Conservation (phyloP, 108 stramenopile genomes). For the Cyclostephanos tholiformis region DNA sequence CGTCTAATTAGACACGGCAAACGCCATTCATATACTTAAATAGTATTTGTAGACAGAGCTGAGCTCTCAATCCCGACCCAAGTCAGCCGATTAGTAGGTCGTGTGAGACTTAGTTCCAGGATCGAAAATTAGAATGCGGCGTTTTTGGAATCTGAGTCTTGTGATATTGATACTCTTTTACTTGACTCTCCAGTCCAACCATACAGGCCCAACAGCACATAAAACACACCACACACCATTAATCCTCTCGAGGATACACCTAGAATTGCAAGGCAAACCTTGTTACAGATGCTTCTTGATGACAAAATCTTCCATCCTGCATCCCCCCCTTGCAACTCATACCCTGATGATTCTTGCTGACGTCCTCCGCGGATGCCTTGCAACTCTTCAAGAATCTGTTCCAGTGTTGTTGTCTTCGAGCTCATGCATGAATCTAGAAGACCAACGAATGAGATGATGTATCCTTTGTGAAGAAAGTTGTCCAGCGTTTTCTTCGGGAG, state of each 20-base stretch:
- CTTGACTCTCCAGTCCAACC: constrained; percentile 25
- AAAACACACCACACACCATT: constrained; percentile 22
- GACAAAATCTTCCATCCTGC: background rate
- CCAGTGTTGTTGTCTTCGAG: constrained; percentile 20
- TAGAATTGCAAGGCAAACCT: constrained; percentile 29
- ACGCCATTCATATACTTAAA: background rate
- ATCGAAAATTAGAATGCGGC: background rate
- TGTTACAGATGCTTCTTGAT: constrained; percentile 11
- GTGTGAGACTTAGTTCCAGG: background rate
- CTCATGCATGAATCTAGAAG: constrained; percentile 32
- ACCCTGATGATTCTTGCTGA: constrained; percentile 16
- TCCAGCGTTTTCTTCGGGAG: constrained; percentile 26
- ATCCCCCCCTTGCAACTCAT: constrained; percentile 8
- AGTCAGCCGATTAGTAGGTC: background rate
- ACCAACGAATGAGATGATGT: constrained; percentile 36
- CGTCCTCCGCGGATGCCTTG: constrained; percentile 1
- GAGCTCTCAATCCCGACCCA: no score
- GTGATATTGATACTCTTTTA: constrained; percentile 2
- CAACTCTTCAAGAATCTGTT: constrained; percentile 11
- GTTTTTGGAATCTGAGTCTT: background rate
- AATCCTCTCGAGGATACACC: constrained; percentile 32
- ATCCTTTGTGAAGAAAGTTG: constrained; percentile 36
- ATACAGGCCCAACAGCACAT: constrained; percentile 28
- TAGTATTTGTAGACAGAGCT: background rate
- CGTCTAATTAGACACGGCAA: no score